These are phyloP conservation scores for Stephania yunnanensis DNA, from an alignment of 164 flowering plant genomes.

Conservation along the genomic window DNA sequence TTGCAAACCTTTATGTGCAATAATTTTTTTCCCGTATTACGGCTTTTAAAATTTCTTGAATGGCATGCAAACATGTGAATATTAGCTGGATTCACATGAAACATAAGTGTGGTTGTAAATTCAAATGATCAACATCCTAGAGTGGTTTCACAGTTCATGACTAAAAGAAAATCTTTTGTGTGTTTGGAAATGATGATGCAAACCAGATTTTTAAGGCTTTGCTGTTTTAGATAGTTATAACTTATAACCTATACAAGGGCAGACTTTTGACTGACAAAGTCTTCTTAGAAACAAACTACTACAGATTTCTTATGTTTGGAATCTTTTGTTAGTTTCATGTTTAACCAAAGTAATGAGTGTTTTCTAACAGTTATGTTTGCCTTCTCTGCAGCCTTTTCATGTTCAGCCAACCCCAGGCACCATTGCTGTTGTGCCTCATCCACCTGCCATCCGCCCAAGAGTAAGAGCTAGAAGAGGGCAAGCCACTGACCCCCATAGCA, in stretches of 20 bases:
- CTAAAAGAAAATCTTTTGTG: background rate
- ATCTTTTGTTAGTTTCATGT: background rate
- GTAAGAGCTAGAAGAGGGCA: slow-evolving; percentile 97
- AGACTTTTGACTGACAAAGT: background rate
- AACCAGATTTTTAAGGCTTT: background rate
- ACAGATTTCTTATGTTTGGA: background rate
- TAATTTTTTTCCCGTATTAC: too few species aligned
- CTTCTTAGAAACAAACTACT: background rate
- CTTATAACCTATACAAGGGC: background rate
- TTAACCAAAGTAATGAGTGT: background rate
- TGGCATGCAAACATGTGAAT: background rate
- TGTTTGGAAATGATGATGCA: background rate
- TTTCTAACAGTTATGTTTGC: background rate
- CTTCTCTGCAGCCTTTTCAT: slow-evolving; percentile 54
- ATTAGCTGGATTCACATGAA: background rate
- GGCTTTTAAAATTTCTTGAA: background rate
- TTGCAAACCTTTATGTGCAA: too few species aligned
- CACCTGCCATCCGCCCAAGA: slow-evolving; percentile 84
- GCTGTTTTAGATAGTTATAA: background rate
- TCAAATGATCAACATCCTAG: background rate
- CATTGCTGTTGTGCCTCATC: slow-evolving; percentile 56
- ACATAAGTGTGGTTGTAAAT: background rate
- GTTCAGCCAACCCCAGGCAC: slow-evolving; percentile 55
- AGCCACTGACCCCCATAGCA: slow-evolving; percentile 99
- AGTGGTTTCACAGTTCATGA: background rate